Conservation (phyloP, 441 rosid genomes). For the Gossypium davidsonii region DNA sequence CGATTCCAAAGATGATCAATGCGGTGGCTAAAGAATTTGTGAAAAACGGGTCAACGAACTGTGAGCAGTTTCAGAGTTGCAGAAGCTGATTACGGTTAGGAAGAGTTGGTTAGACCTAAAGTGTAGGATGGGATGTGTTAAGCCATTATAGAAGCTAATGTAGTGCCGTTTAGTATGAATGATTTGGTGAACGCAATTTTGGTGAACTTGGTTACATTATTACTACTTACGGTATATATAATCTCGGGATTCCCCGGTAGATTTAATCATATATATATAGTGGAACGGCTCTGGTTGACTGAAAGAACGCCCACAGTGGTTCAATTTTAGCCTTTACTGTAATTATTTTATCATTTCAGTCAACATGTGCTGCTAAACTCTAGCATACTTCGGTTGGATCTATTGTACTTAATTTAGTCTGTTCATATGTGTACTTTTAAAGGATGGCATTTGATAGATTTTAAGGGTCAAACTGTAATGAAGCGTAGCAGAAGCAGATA, state of each 20-base stretch:
- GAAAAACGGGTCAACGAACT: constrained; percentile 29
- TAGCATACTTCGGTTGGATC: background rate
- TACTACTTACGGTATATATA: background rate
- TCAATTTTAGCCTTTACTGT: background rate
- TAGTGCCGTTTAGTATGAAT: background rate
- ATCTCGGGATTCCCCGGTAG: constrained; percentile 9
- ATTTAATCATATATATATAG: constrained; percentile 5
- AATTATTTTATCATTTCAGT: background rate
- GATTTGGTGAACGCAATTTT: constrained; percentile 12
- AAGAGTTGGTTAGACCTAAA: background rate
- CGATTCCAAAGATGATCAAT: constrained; percentile 26
- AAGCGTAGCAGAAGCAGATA: background rate
- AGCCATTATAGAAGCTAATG: constrained; percentile 8
- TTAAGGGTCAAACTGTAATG: background rate
- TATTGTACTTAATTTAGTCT: background rate
- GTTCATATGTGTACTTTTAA: background rate
- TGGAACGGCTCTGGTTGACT: background rate
- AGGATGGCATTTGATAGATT: background rate
- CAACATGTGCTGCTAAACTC: background rate
- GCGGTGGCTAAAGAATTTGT: constrained; percentile 26
- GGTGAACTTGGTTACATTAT: constrained; percentile 11
- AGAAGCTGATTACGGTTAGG: background rate
- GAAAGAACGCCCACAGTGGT: background rate
- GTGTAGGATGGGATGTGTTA: background rate
- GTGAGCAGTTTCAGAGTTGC: constrained; percentile 30